Conservation (phyloP, 2,329 filamentous ascomycete genomes). For the Fusarium mexicanum region DNA sequence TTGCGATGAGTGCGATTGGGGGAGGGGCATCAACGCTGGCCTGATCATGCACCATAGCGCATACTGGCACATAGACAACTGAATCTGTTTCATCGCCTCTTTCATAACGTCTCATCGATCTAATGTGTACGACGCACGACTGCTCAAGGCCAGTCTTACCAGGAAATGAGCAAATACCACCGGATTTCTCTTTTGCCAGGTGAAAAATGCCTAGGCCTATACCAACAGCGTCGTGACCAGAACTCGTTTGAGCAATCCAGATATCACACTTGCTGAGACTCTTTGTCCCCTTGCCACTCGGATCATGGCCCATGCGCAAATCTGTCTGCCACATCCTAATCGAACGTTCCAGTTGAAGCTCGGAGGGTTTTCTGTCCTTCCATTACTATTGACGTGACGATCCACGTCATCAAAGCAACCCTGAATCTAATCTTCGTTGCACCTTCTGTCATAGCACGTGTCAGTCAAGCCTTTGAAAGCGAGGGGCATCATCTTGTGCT, state of each 20-base stretch:
- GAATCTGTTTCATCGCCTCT: not conserved
- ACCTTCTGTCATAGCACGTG: not conserved
- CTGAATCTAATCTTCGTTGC: not conserved
- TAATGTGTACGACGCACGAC: rapidly evolving
- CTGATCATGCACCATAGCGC: not conserved
- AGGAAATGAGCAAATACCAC: rapidly evolving
- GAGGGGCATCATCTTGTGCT: not conserved
- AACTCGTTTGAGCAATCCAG: not conserved
- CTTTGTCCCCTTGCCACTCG: not conserved
- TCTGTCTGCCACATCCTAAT: not conserved
- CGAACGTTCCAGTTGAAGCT: not conserved
- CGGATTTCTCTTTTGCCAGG: rapidly evolving
- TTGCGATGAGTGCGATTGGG: not conserved
- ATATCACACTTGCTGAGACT: not conserved
- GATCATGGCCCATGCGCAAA: too few relatives aligned
- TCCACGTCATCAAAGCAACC: not conserved
- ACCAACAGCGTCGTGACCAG: too few relatives aligned
- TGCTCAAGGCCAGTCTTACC: too few relatives aligned
- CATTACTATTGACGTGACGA: not conserved
- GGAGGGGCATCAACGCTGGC: not conserved
- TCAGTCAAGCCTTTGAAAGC: not conserved
- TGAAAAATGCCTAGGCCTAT: too few relatives aligned
- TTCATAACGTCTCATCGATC: too few relatives aligned
- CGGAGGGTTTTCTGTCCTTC: not conserved
- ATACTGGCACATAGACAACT: not conserved